Conservation (phyloP, 495 filamentous ascomycete genomes). For the Sphaerosporella brunnea region DNA sequence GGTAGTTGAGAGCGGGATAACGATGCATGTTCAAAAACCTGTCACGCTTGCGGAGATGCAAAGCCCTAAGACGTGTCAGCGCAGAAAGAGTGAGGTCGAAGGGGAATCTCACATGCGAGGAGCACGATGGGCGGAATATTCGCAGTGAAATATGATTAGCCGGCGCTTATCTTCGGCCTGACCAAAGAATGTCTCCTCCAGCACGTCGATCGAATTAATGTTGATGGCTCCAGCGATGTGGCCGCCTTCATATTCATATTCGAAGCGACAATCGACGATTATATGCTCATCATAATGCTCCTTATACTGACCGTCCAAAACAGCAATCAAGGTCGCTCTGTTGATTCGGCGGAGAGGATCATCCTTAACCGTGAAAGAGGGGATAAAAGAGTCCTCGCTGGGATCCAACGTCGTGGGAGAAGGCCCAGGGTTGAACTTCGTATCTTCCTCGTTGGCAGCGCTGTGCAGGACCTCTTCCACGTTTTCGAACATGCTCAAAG, state of each 20-base stretch:
- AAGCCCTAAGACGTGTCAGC: constrained; percentile 34
- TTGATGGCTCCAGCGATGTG: constrained; percentile 88
- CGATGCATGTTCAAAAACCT: constrained; percentile 59
- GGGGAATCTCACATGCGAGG: constrained; percentile 54
- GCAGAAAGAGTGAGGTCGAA: constrained; percentile 11
- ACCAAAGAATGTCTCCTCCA: constrained; percentile 58
- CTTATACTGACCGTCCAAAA: constrained; percentile 74
- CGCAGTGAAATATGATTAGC: constrained; percentile 85
- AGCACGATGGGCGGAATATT: constrained; percentile 94
- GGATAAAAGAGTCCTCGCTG: constrained; percentile 49
- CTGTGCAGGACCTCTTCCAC: constrained; percentile 68
- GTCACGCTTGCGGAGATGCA: constrained; percentile 72
- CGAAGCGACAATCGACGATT: constrained; percentile 91
- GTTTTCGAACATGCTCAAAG: constrained; percentile 92
- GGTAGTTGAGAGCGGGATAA: constrained; percentile 79
- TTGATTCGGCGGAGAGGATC: constrained; percentile 78
- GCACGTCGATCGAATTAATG: constrained; percentile 80
- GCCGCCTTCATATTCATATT: constrained; percentile 94
- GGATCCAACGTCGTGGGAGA: constrained; percentile 42
- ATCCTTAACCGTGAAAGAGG: constrained; percentile 68
- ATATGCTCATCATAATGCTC: constrained; percentile 55
- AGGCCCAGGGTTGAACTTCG: constrained; percentile 36
- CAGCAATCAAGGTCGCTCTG: constrained; percentile 54
- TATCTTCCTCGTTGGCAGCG: constrained; percentile 40
- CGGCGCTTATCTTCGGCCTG: constrained; percentile 45